Evolutionary conservation across 2,329 filamentous ascomycete genomes (phyloP), one percentile per base, ranked within the genome.

Genomic region (Phialophora expanda): DNA sequence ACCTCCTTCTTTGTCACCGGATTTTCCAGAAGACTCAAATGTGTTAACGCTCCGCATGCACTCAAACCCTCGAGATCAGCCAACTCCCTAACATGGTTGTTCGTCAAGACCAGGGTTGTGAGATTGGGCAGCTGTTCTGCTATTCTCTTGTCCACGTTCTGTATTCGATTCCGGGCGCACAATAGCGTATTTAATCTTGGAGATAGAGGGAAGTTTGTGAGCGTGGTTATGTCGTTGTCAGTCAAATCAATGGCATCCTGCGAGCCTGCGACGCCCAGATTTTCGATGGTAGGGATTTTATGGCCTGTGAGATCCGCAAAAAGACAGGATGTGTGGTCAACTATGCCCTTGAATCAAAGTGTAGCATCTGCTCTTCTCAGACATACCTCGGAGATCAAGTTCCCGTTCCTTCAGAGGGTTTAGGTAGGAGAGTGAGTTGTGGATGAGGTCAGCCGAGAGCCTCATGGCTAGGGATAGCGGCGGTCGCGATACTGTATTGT

Each of bases 401-500:
- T 99, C 95, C 81, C 95, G 92, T 86, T 99, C 95, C 83, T 95
- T 96, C 80, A 99, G 87, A 78, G 94, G 93, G 82, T 98, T 99
- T 82, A 98, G 90, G 86, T 97, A 99, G 79, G 94, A 97, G 73
- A 97, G 90, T 77, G 95, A 97, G 80, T 88, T 89, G 81, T 92
- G 88, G 82, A 99, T 96, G 76, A 98, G 89, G 80, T 98, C 95
- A 73, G 92, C 89, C 70, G 94, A 97, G 82, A 99, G 89, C 85
- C 94, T 90, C 95, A 99, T 98, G 56, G 70, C 70, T 61, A 54
- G 24, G 22, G 56, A 17, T 28, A 14, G 14, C 17, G 53, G 22
- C 14, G 48, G 20, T 51, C 12, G 20, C 4, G 48, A 22, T 51
- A 26, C 22, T 51, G 38, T 55, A 11, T 22, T 24, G 8, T 11